These are phyloP conservation scores for Suillus hirtellus DNA, from an alignment of 768 basidiomycete genomes.

Conservation along the genomic window DNA sequence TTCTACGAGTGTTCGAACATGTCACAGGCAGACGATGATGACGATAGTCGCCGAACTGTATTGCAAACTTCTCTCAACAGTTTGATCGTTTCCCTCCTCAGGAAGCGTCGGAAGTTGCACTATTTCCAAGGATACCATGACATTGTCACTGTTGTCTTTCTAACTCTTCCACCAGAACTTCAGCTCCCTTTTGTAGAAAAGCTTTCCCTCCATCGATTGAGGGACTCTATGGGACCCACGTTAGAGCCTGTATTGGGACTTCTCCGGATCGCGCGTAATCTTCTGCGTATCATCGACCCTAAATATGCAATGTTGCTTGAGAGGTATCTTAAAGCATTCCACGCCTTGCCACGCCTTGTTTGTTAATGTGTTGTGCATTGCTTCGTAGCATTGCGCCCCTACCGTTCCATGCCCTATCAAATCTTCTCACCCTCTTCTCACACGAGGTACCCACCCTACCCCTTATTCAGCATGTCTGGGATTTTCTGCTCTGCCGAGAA, in stretches of 20 bases:
- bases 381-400: slow-evolving; percentile 63
- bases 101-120: slow-evolving; percentile 66
- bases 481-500: slow-evolving; percentile 81
- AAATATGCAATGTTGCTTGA: slow-evolving; percentile 68
- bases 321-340: slow-evolving; percentile 41
- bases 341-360: slow-evolving; percentile 4
- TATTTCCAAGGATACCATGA: slow-evolving; percentile 97
- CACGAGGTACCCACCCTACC: slow-evolving; percentile 91
- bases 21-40: slow-evolving; percentile 12
- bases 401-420: slow-evolving; percentile 88
- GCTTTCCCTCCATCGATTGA: slow-evolving; percentile 67
- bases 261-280: slow-evolving; percentile 67
- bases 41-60: slow-evolving; percentile 27
- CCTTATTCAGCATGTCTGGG: slow-evolving; percentile 89
- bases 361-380: slow-evolving; percentile 9
- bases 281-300: slow-evolving; percentile 72
- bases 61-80: slow-evolving; percentile 68
- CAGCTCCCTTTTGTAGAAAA: slow-evolving; percentile 66
- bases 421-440: slow-evolving; percentile 88
- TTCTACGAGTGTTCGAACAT: slow-evolving; percentile 16
- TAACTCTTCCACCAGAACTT: slow-evolving; percentile 65
- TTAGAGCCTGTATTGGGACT: slow-evolving; percentile 85
- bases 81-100: slow-evolving; percentile 74
- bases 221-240: slow-evolving; percentile 87
- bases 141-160: slow-evolving; percentile 79